Base-by-base conservation (phyloP, 768 basidiomycete genomes). In the Symmetrospora coprosmae region DNA sequence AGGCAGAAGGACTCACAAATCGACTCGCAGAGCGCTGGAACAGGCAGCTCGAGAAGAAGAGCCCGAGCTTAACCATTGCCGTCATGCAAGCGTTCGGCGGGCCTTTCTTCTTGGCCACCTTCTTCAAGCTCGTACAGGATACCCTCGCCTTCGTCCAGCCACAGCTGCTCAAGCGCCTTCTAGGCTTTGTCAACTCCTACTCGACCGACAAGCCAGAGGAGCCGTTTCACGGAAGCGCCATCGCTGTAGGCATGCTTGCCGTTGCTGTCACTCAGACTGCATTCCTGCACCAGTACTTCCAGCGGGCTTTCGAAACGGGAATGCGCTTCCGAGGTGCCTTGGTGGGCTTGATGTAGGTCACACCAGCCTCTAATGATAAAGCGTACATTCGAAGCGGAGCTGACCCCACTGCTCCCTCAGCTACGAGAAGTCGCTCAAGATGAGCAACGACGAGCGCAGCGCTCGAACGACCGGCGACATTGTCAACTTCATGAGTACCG, bases 261-360 rank as follows among this genome's bases (percentile, higher is more conserved):
- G 79, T 82, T 0, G 83, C 88, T 2, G 76, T 86, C n/a, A 64
- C 77, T 0, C 92, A 92, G 68, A 91, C 87, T 0, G 84, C 66
- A n/a, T 60, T 68, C 45, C 53, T 70, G 47, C 72, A 48, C 73
- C 73, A 35, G 71, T 70, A 69, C 58, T 68, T 66, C 27, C 41
- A 51, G 0, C 28, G 65, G 21, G 65, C 66, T 27, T 64, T 67
- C 48, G 51, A 65, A 60, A 68, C 68, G 5, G 87, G 87, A 7
- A 92, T 92, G 90, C 82, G 91, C n/a, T 80, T 94, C 41, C 82
- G 89, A 28, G 84, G 87, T 0, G 91, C 90, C 0, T 78, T 97
- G 21, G 81, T 96, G 14, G 37, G 45, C 38, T 41, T 68, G 3
- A 66, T 66, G 46, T 65, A 63, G 14, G 55, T 31, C n/a, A 19